Base-by-base conservation (phyloP, 2,329 filamentous ascomycete genomes). In the Cryphonectria radicalis region DNA sequence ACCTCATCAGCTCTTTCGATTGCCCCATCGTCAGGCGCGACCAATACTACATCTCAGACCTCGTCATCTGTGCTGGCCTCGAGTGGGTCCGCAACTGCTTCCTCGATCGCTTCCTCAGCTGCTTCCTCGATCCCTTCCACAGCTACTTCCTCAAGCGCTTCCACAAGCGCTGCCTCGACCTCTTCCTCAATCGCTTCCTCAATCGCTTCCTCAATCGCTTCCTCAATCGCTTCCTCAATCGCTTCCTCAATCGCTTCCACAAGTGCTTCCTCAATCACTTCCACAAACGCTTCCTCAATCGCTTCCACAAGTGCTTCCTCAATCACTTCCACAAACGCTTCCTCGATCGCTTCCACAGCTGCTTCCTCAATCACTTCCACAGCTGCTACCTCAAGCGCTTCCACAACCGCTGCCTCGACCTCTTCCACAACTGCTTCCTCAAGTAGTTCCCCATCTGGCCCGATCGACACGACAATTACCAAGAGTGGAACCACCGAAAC, bases 21-120 rank as follows among this genome's bases (percentile, higher is more conserved):
- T 43, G 8, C 32, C 35, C 35, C 32, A 63, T 32, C 28, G 53
- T 57, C 53, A 28, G 28, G 53, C 53, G 28, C n/a, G 8, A 64
- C 42, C 14, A 43, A 17, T 17, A 6, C 14, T 19, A 43, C 17
- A 43, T 46, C 37, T 64, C 62, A 64, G 40, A 64, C 19, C 40
- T 64, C 62, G 62, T 43, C 35, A 64, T 64, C 62, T 43, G 6
- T 43, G 40, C 37, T 46, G 62, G 62, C 62, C 37, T 64, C 37
- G 62, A 43, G 62, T 25, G 37, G 62, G 35, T 64, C 62, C 11
- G 37, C 35, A 19, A 64, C n/a, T n/a, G 10, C 28, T 17, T 22
- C 40, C 32, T 32, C 32, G 3, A 32, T 32, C 32, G 3, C 3
- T 32, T 64, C 62, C 11, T 11, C 35, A 19, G 46, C 53, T n/a